A percentile compares a stretch with the other conserved stretches of the same genome.
Conservation (phyloP, 257 asterid species). For the Solanum bulbocastanum region DNA sequence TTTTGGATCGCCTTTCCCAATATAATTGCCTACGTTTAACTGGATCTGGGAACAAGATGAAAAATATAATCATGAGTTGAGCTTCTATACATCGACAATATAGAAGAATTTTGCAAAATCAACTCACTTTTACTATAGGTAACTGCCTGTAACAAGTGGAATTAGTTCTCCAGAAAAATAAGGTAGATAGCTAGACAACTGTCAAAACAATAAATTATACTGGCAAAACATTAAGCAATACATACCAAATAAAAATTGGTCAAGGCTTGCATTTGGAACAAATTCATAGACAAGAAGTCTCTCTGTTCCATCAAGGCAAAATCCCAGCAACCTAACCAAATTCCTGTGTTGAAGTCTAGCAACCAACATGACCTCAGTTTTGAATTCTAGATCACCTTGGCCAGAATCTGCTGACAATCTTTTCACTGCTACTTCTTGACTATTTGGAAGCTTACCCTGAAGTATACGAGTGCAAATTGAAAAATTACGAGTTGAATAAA, state of each 20-base stretch:
- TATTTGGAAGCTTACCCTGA: slow-evolving; percentile 12
- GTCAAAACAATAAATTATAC: background rate
- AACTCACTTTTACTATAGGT: background rate
- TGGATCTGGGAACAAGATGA: background rate
- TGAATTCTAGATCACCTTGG: slow-evolving; percentile 7
- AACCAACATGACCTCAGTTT: slow-evolving; percentile 5
- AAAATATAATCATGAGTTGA: background rate
- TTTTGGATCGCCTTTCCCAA: slow-evolving; percentile 4
- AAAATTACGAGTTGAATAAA: background rate
- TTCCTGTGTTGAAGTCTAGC: slow-evolving; percentile 18
- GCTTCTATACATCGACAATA: background rate
- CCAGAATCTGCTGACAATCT: slow-evolving; percentile 3
- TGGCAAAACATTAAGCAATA: background rate
- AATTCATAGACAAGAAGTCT: slow-evolving; percentile 14
- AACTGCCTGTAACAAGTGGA: background rate
- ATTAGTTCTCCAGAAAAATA: background rate
- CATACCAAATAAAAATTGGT: slow-evolving; percentile 12
- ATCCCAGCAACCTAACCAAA: slow-evolving; percentile 15
- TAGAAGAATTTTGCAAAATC: background rate
- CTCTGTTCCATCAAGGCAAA: slow-evolving; percentile 11
- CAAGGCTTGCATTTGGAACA: slow-evolving; percentile 14
- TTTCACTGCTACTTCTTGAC: slow-evolving; percentile 17
- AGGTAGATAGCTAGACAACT: background rate
- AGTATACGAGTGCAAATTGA: background rate
- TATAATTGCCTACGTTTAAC: background rate